These are phyloP conservation scores for Pythium pyrilobum DNA, from an alignment of 352 stramenopile species.

Conservation along the genomic window DNA sequence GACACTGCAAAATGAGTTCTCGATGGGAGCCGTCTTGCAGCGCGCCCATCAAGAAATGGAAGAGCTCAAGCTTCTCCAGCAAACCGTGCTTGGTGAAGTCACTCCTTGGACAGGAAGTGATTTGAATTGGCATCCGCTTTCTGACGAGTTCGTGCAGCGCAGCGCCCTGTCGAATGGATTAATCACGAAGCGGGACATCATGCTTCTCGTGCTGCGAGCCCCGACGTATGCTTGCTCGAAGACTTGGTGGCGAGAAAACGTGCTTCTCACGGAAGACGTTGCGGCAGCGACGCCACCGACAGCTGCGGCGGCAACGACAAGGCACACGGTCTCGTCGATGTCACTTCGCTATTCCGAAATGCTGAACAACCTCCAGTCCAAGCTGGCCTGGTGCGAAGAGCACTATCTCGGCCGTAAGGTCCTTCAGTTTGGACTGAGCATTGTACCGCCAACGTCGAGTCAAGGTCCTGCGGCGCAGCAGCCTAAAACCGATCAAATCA, in stretches of 20 bases:
- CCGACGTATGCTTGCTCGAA: conserved; percentile 48
- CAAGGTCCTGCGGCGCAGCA: conserved; percentile 9
- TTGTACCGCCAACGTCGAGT: conserved; percentile 5
- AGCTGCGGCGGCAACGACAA: conserved; percentile 4
- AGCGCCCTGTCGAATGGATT: conserved; percentile 58
- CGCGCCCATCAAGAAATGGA: conserved; percentile 17
- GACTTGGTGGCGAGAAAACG: conserved; percentile 62
- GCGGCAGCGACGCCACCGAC: conserved; percentile 1
- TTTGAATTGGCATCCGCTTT: conserved; percentile 76
- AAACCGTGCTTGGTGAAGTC: neutral
- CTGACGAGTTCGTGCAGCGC: conserved; percentile 74
- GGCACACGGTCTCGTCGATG: conserved; percentile 71
- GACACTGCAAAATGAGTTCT: conserved; percentile 71
- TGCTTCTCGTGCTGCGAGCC: conserved; percentile 54
- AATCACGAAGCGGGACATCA: conserved; percentile 77
- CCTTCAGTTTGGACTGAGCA: conserved; percentile 56
- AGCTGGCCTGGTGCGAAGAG: conserved; percentile 40
- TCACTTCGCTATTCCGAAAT: conserved; percentile 73
- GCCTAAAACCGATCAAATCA: conserved; percentile 51
- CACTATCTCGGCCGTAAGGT: conserved; percentile 39
- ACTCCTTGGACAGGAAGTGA: conserved; percentile 22
- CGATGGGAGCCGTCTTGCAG: conserved; percentile 47
- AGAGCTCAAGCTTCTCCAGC: conserved; percentile 8
- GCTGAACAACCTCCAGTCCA: conserved; percentile 49
- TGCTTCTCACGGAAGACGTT: conserved; percentile 8